Percentiles rank a stretch among this genome's conserved stretches.
These are phyloP conservation scores for Ceratocystis ficicola DNA, from an alignment of 2,329 filamentous ascomycete species.

Conservation along the genomic window DNA sequence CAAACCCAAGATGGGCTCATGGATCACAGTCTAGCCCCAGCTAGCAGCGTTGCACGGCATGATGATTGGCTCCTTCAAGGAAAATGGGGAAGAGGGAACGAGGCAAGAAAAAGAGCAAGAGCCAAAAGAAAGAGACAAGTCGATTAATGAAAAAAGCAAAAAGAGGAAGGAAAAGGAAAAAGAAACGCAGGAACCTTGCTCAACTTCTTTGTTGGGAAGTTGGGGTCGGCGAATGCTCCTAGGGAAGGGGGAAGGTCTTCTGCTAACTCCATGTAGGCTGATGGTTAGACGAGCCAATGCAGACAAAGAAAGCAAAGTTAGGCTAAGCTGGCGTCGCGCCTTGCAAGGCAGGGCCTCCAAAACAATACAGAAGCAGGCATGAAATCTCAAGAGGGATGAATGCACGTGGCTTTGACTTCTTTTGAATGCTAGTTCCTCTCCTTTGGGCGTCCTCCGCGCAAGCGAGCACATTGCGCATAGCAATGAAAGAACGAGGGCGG, in stretches of 20 bases:
- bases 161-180: not conserved
- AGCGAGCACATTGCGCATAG: not conserved
- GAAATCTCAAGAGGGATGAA: too few relatives aligned
- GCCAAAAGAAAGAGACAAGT: constrained; percentile 1
- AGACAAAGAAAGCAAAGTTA: not conserved
- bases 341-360: too few relatives aligned
- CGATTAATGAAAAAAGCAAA: not conserved
- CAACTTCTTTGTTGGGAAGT: too few relatives aligned
- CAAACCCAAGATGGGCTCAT: constrained; percentile 2
- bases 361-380: too few relatives aligned
- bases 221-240: too few relatives aligned
- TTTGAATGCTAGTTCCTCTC: too few relatives aligned
- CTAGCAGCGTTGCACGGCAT: constrained; percentile 2
- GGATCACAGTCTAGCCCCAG: constrained; percentile 11
- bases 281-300: too few relatives aligned
- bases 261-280: too few relatives aligned
- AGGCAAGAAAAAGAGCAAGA: not conserved
- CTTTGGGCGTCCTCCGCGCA: too few relatives aligned
- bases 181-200: too few relatives aligned
- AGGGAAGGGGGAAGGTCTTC: too few relatives aligned
- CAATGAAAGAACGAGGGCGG: not conserved
- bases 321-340: not conserved
- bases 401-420: too few relatives aligned
- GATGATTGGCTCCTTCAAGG: not conserved
- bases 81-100: not conserved